Evolutionary conservation across 208 protist species (phyloP).

Genomic region (Porcisia hertigi): DNA sequence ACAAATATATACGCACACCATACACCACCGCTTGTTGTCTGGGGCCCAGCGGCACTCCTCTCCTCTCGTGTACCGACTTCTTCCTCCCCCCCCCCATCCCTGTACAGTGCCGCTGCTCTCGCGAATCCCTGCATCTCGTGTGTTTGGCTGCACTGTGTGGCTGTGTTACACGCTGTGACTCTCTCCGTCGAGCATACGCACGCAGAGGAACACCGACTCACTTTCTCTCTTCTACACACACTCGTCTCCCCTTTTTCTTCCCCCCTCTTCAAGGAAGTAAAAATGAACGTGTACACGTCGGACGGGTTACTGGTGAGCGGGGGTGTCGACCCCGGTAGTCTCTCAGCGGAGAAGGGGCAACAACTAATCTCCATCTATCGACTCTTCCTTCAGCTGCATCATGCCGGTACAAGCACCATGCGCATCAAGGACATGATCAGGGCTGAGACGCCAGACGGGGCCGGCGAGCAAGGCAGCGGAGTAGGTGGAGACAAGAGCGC

Average conservation of each 20-base stretch:
- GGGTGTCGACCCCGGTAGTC: neutral
- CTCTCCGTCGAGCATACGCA: neutral
- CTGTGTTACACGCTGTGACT: no score
- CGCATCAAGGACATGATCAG: constrained; percentile 26
- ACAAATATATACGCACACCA: no score
- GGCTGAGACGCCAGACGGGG: constrained; percentile 9
- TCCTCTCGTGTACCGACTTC: neutral
- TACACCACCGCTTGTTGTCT: no score
- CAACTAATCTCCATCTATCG: constrained; percentile 66
- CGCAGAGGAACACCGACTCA: neutral
- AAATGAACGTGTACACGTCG: constrained; percentile 49
- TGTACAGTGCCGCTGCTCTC: neutral
- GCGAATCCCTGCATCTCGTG: neutral
- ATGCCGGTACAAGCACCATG: constrained; percentile 23
- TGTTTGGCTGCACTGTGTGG: neutral
- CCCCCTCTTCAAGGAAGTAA: neutral
- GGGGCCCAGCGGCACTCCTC: no score
- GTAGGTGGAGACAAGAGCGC: neutral
- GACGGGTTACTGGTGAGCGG: constrained; percentile 38
- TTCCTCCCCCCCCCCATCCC: neutral
- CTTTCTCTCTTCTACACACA: no score
- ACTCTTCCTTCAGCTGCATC: constrained; percentile 66
- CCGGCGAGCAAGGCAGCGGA: neutral
- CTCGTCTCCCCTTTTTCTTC: neutral
- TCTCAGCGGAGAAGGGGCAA: constrained; percentile 34